A percentile compares a stretch with the other conserved stretches of the same genome.
phyloP scores from a whole-genome alignment of 2,329 filamentous ascomycete genomes.

The Ceratocystis papillata region DNA sequence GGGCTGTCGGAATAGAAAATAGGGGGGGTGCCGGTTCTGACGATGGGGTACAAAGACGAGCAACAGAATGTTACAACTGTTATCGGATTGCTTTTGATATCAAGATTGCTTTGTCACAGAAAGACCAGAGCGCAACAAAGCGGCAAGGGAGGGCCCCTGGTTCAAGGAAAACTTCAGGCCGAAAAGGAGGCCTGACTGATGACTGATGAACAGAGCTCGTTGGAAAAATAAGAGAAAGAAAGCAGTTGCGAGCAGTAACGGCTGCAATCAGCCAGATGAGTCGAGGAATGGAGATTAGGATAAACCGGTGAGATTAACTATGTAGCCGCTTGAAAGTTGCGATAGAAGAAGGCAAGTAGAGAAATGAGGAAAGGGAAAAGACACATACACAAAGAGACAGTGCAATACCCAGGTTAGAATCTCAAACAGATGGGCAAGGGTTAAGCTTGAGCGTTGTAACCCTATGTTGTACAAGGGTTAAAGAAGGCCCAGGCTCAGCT shows the following conservation, averaged over 20 bases:
- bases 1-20: background rate
- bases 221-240: background rate
- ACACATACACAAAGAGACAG: conserved; percentile 9
- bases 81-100: conserved; percentile 2
- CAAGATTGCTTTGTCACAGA: conserved; percentile 12
- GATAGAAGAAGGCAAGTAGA: background rate
- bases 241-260: background rate
- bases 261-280: background rate
- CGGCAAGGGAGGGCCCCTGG: conserved; percentile 10
- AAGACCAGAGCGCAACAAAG: conserved; percentile 4
- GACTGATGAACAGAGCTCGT: background rate
- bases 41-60: conserved; percentile 21
- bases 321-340: background rate
- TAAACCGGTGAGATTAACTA: background rate
- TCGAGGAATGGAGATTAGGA: background rate
- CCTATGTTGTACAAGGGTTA: background rate
- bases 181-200: background rate
- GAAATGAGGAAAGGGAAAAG: background rate
- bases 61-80: background rate
- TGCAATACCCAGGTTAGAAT: background rate
- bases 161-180: background rate
- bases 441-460: background rate
- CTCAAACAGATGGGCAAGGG: background rate
- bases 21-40: background rate
- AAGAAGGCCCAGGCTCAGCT: background rate